Evolutionary conservation across 352 stramenopile species (phyloP), one percentile per base, ranked within the genome.

Genomic region (Globisporangium nunn): DNA sequence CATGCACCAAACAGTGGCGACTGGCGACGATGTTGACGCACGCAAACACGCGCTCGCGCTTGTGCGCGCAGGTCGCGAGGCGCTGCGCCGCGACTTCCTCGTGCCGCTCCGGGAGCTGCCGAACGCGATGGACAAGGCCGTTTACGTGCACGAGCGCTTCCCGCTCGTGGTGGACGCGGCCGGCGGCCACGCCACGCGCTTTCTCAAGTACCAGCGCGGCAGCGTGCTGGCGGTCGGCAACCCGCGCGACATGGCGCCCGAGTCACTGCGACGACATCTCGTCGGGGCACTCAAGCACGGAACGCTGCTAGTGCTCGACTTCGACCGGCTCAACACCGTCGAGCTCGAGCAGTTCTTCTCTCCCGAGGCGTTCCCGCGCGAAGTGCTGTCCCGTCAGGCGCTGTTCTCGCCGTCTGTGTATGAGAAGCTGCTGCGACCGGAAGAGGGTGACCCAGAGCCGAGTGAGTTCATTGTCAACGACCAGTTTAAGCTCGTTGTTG

Each of bases 141-240:
- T 96, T 37, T 97, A 96, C 53, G 85, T 95, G 23, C 47, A 75
- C 17, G 90, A 97, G 51, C 85, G 81, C 23, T 96, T 89, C 61
- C 87, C 87, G 15, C 59, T 97, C n/a, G 63, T 97, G 15, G 58
- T 96, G 15, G 90, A 97, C 47, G 66, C 79, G 0, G 74, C 72
- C 2, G 83, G 77, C 0, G 80, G 96, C 64, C 56, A 62, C 2
- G 89, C 83, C 12, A 77, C 72, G 30, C 79, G 86, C 2, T 96
- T 96, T 45, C 82, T 97, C 56, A 88, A 93, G 54, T 97, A 97
- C 66, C 89, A 97, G 61, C 84, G 83, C 2, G 87, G 88, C 14
- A 72, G 74, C 10, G 86, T 91, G 45, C 72, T 97, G n/a, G 73
- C 93, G 64, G 79, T 69, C 0, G 77, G 73, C n/a, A 93, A 86